Evolutionary conservation across 2,329 filamentous ascomycete species (phyloP).

Genomic region (Scytalidium lignicola): DNA sequence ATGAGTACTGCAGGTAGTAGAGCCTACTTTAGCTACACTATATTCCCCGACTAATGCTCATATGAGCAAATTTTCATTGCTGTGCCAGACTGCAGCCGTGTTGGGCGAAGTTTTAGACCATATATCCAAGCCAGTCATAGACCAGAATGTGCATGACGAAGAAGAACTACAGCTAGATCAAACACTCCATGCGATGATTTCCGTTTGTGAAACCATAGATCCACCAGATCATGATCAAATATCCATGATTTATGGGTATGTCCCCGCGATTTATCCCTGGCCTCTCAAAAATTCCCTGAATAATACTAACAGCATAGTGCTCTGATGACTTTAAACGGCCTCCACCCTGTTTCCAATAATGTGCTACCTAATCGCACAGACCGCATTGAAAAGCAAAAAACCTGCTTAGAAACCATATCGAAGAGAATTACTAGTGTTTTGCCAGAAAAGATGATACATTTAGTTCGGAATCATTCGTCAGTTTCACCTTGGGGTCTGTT

Average conservation of each 20-base stretch:
- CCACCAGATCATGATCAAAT: slow-evolving; percentile 11
- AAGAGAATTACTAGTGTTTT: neutral
- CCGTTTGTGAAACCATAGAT: slow-evolving; percentile 5
- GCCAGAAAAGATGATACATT: slow-evolving; percentile 1
- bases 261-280: neutral
- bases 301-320: neutral
- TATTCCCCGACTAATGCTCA: slow-evolving; percentile 4
- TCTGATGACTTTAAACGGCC: slow-evolving; percentile 1
- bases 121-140: slow-evolving; percentile 1
- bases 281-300: neutral
- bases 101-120: slow-evolving; percentile 8
- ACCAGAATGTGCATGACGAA: slow-evolving; percentile 4
- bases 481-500: slow-evolving; percentile 7
- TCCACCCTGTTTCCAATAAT: neutral
- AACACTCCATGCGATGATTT: slow-evolving; percentile 10
- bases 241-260: slow-evolving; percentile 7
- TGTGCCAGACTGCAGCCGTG: slow-evolving; percentile 7
- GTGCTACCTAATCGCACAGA: neutral
- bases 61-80: slow-evolving; percentile 9
- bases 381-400: neutral
- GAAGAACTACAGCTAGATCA: slow-evolving; percentile 7
- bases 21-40: slow-evolving; percentile 4
- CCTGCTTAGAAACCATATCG: neutral
- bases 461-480: slow-evolving; percentile 1
- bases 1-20: slow-evolving; percentile 1